phyloP scores from a whole-genome alignment of 108 stramenopile genomes.

The Cyclostephanos tholiformis region DNA sequence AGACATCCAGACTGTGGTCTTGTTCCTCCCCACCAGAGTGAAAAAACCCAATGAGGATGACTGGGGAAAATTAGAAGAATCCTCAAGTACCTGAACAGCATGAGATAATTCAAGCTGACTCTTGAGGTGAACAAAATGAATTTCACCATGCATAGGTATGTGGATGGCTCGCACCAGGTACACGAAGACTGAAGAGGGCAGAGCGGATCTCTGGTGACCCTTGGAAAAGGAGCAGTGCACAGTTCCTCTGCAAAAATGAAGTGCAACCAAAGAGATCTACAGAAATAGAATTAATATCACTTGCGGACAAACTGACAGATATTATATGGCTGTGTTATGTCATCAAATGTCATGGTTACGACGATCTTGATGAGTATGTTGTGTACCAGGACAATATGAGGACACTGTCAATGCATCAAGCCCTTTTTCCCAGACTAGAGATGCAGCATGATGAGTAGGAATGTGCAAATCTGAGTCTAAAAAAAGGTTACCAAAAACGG shows the following conservation, averaged over 20 bases:
- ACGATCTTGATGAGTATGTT: conserved; percentile 26
- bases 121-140: not conserved
- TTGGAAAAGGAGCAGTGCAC: conserved; percentile 41
- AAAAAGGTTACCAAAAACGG: too few relatives aligned
- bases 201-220: conserved; percentile 45
- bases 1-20: too few relatives aligned
- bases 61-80: conserved; percentile 1
- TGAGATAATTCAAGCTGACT: conserved; percentile 21
- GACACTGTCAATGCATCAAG: too few relatives aligned
- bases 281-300: not conserved
- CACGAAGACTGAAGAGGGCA: conserved; percentile 58
- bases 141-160: conserved; percentile 19
- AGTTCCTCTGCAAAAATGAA: conserved; percentile 1
- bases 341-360: conserved; percentile 51
- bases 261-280: too few relatives aligned
- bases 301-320: conserved; percentile 30
- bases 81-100: too few relatives aligned
- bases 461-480: too few relatives aligned
- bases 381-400: conserved; percentile 34
- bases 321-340: conserved; percentile 46
- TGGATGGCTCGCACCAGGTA: conserved; percentile 48
- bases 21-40: conserved; percentile 16
- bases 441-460: too few relatives aligned
- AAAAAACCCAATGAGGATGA: too few relatives aligned
- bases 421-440: too few relatives aligned